Conservation (phyloP, 2,329 filamentous ascomycete species). For the Zymoseptoria brevis region DNA sequence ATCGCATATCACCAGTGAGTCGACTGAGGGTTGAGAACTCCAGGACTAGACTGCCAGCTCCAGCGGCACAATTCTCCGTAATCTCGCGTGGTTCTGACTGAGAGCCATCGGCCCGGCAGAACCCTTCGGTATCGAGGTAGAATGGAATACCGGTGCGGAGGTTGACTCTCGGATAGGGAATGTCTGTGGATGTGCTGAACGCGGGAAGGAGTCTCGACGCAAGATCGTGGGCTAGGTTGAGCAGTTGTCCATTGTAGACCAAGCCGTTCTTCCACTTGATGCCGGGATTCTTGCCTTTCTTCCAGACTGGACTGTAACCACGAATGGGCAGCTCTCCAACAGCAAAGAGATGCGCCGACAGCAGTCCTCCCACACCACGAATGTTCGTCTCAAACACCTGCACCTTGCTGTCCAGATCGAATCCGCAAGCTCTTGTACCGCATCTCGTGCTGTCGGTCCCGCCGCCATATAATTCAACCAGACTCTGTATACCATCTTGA, state of each 20-base stretch:
- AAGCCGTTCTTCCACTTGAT: conserved; percentile 51
- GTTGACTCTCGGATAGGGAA: conserved; percentile 93
- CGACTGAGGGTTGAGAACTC: conserved; percentile 89
- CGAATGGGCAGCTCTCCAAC: conserved; percentile 80
- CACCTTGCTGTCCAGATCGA: conserved; percentile 94
- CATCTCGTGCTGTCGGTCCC: conserved; percentile 63
- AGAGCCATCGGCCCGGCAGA: conserved; percentile 34
- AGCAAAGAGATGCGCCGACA: conserved; percentile 91
- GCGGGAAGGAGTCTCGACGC: conserved; percentile 78
- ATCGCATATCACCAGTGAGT: conserved; percentile 76
- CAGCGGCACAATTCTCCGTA: conserved; percentile 93
- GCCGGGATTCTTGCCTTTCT: conserved; percentile 29
- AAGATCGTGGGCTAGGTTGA: conserved; percentile 82
- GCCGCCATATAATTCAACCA: conserved; percentile 82
- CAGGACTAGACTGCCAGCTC: conserved; percentile 87
- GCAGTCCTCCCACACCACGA: conserved; percentile 76
- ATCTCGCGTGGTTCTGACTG: conserved; percentile 51
- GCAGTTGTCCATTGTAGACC: conserved; percentile 77
- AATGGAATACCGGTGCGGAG: conserved; percentile 85
- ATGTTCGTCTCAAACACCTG: conserved; percentile 99
- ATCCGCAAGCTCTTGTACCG: conserved; percentile 68
- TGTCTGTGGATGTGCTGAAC: conserved; percentile 81
- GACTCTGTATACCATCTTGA: conserved; percentile 65
- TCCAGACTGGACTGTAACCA: conserved; percentile 55
- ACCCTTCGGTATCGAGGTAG: conserved; percentile 52